Evolutionary conservation across 306 rosid species (phyloP).

Genomic region (Lablab purpureus): DNA sequence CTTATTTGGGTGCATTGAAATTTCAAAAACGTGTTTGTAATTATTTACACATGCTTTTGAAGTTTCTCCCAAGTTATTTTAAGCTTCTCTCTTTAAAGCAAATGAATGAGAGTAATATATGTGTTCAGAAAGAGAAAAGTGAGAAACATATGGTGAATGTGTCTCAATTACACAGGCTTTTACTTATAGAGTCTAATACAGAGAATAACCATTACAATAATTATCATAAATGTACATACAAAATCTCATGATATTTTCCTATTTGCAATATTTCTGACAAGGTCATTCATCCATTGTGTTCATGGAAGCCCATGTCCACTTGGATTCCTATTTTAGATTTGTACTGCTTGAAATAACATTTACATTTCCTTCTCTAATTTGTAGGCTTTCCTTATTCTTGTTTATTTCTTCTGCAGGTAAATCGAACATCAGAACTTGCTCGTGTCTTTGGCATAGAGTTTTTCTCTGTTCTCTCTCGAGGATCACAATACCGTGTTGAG

Average conservation of each 20-base stretch:
- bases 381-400: constrained; percentile 33
- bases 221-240: not conserved
- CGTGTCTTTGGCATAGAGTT: constrained; percentile 98
- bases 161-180: not conserved
- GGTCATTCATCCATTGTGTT: not conserved
- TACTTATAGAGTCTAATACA: not conserved
- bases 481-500: constrained; percentile 96
- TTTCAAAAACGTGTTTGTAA: constrained; percentile 31
- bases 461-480: constrained; percentile 96
- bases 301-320: constrained; percentile 34
- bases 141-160: not conserved
- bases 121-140: not conserved
- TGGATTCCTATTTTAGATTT: constrained; percentile 43
- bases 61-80: constrained; percentile 38
- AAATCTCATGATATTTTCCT: not conserved
- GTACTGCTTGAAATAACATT: constrained; percentile 29
- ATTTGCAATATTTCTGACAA: not conserved
- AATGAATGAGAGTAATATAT: constrained; percentile 25
- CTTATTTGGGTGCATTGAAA: constrained; percentile 43
- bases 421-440: constrained; percentile 96
- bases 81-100: constrained; percentile 33
- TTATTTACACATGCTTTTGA: constrained; percentile 39
- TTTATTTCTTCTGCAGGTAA: constrained; percentile 69
- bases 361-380: constrained; percentile 27
- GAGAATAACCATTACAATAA: not conserved